A percentile compares a stretch with the other conserved stretches of the same genome.
Evolutionary conservation across 2,329 filamentous ascomycete genomes (phyloP).

Genomic region (Aspergillus phoenicis): DNA sequence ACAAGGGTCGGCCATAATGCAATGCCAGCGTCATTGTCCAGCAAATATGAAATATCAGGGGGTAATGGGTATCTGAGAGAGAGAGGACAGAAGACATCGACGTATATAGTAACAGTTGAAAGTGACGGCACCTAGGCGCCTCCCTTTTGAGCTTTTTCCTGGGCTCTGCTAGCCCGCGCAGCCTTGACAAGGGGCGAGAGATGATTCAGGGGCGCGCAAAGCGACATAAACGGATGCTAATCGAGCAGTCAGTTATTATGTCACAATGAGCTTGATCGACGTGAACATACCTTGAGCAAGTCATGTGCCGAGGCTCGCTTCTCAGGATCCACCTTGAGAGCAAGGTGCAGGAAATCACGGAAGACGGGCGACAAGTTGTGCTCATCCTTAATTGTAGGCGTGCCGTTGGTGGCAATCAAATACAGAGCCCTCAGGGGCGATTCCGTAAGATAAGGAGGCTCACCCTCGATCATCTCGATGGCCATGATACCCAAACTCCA

Average conservation of each 20-base stretch:
- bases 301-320: constrained; percentile 95
- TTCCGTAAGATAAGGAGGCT: constrained; percentile 94
- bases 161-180: constrained; percentile 79
- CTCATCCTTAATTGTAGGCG: constrained; percentile 92
- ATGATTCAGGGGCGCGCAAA: constrained; percentile 72
- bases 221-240: constrained; percentile 79
- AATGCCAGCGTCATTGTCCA: constrained; percentile 22
- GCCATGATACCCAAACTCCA: constrained; percentile 99
- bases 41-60: constrained; percentile 25
- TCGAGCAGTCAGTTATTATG: constrained; percentile 20
- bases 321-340: constrained; percentile 94
- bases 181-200: constrained; percentile 85
- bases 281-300: constrained; percentile 74
- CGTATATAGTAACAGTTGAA: constrained; percentile 27
- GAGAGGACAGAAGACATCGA: constrained; percentile 35
- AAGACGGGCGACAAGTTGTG: constrained; percentile 79
- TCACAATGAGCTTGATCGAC: no score
- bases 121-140: constrained; percentile 30
- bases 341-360: constrained; percentile 87
- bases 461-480: constrained; percentile 99
- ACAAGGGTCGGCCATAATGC: constrained; percentile 23
- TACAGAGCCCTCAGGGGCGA: constrained; percentile 90
- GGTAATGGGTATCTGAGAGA: constrained; percentile 30
- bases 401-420: constrained; percentile 95
- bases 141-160: constrained; percentile 77